Evolutionary conservation across 2,329 filamentous ascomycete species (phyloP).

Genomic region (Aspergillus oerlinghausenensis): DNA sequence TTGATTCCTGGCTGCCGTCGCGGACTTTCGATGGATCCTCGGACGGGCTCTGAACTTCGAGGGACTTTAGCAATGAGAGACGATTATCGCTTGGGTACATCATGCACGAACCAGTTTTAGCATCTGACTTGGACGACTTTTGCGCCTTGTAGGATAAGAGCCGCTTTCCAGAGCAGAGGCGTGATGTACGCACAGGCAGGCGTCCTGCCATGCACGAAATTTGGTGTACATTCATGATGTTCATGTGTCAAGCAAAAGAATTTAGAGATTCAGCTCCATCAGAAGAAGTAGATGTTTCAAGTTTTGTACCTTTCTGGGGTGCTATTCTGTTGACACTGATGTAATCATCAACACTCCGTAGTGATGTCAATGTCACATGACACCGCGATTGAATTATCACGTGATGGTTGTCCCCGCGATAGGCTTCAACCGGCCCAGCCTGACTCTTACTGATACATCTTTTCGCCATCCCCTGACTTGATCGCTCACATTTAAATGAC

Average conservation of each 20-base stretch:
- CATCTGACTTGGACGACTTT: not conserved
- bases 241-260: not conserved
- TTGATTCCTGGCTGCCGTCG: conserved; percentile 6
- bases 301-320: not conserved
- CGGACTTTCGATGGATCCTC: conserved; percentile 1
- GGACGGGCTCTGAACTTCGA: not conserved
- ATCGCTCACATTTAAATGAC: conserved; percentile 2
- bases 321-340: not conserved
- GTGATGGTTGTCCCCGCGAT: conserved; percentile 8
- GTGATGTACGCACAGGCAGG: not conserved
- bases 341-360: not conserved
- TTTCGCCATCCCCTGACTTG: conserved; percentile 6
- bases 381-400: conserved; percentile 6
- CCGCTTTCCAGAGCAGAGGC: not conserved
- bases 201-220: not conserved
- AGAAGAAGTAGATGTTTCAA: not conserved
- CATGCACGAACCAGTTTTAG: conserved; percentile 3
- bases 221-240: not conserved
- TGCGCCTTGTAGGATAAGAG: not conserved
- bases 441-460: conserved; percentile 2
- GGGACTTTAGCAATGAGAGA: not conserved
- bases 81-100: not conserved
- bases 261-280: not conserved
- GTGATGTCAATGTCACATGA: conserved; percentile 3
- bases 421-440: not conserved